These are phyloP conservation scores for Metschnikowia drakensbergensis DNA, from an alignment of 805 yeast species.

Conservation along the genomic window DNA sequence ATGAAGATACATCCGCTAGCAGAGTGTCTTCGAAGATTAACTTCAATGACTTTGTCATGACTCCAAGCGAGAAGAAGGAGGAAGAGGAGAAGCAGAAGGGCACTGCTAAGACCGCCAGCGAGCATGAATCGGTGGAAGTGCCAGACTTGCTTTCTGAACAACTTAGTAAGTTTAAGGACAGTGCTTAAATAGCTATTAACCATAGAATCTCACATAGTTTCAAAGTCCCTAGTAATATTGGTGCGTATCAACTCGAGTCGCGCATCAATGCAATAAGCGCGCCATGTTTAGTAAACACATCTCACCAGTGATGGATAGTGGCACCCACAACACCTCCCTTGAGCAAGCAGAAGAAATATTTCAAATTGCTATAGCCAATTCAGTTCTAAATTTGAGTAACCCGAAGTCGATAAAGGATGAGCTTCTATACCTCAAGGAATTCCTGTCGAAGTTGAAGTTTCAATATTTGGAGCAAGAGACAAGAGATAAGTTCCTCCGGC, in stretches of 20 bases:
- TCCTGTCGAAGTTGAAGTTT: constrained; percentile 55
- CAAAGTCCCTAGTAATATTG: no score
- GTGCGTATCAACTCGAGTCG: neutral
- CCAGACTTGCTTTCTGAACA: constrained; percentile 46
- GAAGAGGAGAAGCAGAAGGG: constrained; percentile 15
- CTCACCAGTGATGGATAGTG: neutral
- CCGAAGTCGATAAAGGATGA: constrained; percentile 24
- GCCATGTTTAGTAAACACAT: neutral
- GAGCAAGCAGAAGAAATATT: constrained; percentile 11
- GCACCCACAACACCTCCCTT: constrained; percentile 5
- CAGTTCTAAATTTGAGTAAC: constrained; percentile 8
- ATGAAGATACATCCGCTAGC: constrained; percentile 25
- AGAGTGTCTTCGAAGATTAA: constrained; percentile 31
- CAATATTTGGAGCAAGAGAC: constrained; percentile 70
- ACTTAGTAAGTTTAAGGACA: constrained; percentile 34
- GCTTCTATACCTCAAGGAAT: constrained; percentile 33
- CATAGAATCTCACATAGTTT: neutral
- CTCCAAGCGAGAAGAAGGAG: constrained; percentile 33
- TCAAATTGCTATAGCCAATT: constrained; percentile 6
- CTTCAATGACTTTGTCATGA: constrained; percentile 44
- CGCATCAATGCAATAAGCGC: neutral
- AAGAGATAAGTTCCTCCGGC: constrained; percentile 59
- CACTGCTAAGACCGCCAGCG: constrained; percentile 21
- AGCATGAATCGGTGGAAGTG: constrained; percentile 48
- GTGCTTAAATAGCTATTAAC: neutral